phyloP scores from a whole-genome alignment of 352 stramenopile genomes.

The Plasmopara muralis region DNA sequence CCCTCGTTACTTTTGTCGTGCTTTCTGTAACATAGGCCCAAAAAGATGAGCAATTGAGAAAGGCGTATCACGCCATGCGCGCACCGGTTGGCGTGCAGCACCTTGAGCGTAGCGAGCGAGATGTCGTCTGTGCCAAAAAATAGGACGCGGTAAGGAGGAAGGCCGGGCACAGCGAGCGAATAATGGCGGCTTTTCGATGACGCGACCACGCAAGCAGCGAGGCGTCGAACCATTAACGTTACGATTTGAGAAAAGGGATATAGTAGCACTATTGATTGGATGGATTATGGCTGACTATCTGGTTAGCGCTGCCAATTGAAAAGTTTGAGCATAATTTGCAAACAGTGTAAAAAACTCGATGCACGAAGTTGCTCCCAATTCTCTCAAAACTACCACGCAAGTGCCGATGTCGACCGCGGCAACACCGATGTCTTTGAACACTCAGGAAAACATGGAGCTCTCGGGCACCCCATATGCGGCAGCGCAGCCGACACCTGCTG shows the following conservation, averaged over 20 bases:
- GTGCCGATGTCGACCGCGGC: conserved; percentile 2
- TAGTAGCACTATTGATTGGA: too few species aligned
- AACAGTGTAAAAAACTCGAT: conserved; percentile 1
- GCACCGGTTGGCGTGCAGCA: conserved; percentile 61
- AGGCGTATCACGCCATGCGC: background rate
- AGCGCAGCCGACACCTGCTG: conserved; percentile 31
- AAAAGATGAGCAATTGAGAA: background rate
- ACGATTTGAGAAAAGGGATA: background rate
- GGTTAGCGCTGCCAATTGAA: background rate
- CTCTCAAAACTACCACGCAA: background rate
- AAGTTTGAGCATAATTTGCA: conserved; percentile 4
- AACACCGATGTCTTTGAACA: background rate
- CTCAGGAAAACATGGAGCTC: conserved; percentile 14
- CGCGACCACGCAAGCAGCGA: background rate
- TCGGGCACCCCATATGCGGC: conserved; percentile 29
- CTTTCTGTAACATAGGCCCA: background rate
- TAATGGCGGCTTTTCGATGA: conserved; percentile 19
- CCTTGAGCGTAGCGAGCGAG: conserved; percentile 66
- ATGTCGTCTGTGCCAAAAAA: conserved; percentile 86
- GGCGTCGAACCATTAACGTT: conserved; percentile 4
- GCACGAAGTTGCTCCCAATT: background rate
- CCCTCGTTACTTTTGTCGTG: conserved; percentile 25
- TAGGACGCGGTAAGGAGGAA: conserved; percentile 48
- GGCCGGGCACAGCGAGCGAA: conserved; percentile 23
- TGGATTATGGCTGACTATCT: background rate